Percentiles rank a stretch among this genome's conserved stretches.
Conservation (phyloP, 169 alveolate genomes). For the Eimeria necatrix region DNA sequence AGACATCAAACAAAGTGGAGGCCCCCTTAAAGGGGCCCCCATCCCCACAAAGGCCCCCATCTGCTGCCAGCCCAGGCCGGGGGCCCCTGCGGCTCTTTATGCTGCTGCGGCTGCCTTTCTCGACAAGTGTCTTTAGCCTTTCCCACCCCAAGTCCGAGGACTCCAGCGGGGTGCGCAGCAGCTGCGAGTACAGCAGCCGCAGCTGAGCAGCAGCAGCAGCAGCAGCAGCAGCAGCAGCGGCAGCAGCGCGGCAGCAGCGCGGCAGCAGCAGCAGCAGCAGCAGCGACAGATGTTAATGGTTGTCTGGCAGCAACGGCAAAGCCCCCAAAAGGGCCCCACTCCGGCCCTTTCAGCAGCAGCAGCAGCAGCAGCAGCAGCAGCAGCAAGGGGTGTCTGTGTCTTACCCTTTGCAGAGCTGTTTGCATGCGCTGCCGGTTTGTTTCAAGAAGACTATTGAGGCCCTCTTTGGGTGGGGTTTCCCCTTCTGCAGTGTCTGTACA, state of each 20-base stretch:
- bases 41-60: background rate
- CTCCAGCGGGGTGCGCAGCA: constrained; percentile 78
- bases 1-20: constrained; percentile 40
- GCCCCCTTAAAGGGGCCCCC: constrained; percentile 23
- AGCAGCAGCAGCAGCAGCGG: constrained; percentile 36
- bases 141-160: constrained; percentile 76
- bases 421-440: constrained; percentile 48
- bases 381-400: background rate
- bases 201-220: constrained; percentile 74
- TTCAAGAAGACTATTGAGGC: constrained; percentile 2
- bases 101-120: constrained; percentile 56
- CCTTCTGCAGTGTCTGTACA: background rate
- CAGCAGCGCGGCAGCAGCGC: background rate
- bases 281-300: background rate
- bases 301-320: background rate
- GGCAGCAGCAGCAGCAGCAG: constrained; percentile 20
- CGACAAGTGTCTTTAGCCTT: constrained; percentile 64
- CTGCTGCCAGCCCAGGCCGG: constrained; percentile 31
- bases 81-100: constrained; percentile 33
- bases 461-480: background rate
- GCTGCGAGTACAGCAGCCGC: constrained; percentile 53
- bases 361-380: background rate
- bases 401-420: constrained; percentile 43
- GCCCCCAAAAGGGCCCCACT: background rate
- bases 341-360: background rate